Conservation (phyloP, 2,329 filamentous ascomycete species). For the Colletotrichum acutatum region DNA sequence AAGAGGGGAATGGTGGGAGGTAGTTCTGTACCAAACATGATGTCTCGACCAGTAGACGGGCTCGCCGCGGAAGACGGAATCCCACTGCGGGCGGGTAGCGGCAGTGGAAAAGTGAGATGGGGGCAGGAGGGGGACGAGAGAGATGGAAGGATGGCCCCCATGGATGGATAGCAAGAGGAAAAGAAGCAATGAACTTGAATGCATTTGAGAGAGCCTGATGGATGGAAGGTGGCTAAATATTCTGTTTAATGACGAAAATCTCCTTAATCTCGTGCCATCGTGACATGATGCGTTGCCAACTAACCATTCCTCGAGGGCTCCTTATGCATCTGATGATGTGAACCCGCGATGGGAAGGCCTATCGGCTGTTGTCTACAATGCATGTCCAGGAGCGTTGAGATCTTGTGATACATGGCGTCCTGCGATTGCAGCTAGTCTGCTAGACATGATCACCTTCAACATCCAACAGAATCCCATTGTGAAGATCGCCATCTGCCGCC, state of each 20-base stretch:
- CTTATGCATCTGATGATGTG: background rate
- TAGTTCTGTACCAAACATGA: slow-evolving; percentile 35
- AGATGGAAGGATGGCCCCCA: slow-evolving; percentile 8
- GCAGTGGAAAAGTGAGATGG: background rate
- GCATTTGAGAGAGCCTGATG: slow-evolving; percentile 34
- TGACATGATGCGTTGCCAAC: background rate
- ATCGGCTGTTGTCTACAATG: background rate
- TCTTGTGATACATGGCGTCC: background rate
- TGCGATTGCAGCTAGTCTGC: background rate
- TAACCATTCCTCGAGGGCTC: background rate
- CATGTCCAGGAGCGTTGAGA: background rate
- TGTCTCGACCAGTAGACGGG: slow-evolving; percentile 21
- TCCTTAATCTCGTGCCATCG: slow-evolving; percentile 17
- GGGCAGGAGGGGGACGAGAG: slow-evolving; percentile 2
- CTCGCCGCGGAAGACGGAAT: slow-evolving; percentile 3
- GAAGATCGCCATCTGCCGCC: background rate
- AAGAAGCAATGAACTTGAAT: slow-evolving; percentile 37
- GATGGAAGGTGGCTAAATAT: slow-evolving; percentile 36
- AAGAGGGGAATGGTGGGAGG: slow-evolving; percentile 14
- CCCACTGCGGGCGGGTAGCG: background rate
- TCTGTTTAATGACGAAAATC: slow-evolving; percentile 38
- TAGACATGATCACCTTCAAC: background rate
- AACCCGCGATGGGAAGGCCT: background rate
- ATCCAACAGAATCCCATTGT: background rate
- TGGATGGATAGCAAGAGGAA: slow-evolving; percentile 37